Evolutionary conservation across 305 asterid species (phyloP), one percentile per base, ranked within the genome.

Genomic region (Fraxinus nigra): DNA sequence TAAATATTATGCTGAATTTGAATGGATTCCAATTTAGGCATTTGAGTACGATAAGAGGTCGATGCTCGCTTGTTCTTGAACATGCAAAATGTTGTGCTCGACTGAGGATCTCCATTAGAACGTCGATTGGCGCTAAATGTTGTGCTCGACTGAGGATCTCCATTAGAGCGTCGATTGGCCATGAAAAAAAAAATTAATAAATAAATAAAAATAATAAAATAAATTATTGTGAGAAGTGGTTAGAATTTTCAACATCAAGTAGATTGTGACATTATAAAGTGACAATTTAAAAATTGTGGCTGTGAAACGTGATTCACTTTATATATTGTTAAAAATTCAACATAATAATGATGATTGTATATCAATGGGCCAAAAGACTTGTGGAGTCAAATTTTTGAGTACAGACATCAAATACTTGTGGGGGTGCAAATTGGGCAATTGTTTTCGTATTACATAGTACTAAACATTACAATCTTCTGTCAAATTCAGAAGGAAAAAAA

Each of bases 1-100:
- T 77, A 91, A 73, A 14, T 77, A 85, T 1, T 84, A 85, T 40
- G 90, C 34, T 78, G 81, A 10, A 91, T 90, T 81, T 85, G 87
- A 33, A 89, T 85, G 4, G 83, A 54, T 74, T 89, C 92, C 6
- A 90, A 70, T 35, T 46, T 76, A 34, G 90, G 80, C 0, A 91
- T 76, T 80, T 87, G 84, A 82, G 75, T 78, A 7, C 86, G 84
- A 34, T 81, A 75, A 11, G 48, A 38, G 30, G 59, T 77, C 65
- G 88, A 80, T 69, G 80, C 84, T 77, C 85, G 63, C 84, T 76
- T 82, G 77, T 84, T 77, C 80, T 48, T 76, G 88, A 87, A 88
- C 11, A 38, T 38, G 33, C 33, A 1, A 30, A 88, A 86, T 35
- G 90, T 75, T 67, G 85, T 82, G 22, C 89, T 74, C 26, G 81